These are phyloP conservation scores for Leishmania aethiopica DNA, from an alignment of 208 protist genomes.

Conservation along the genomic window DNA sequence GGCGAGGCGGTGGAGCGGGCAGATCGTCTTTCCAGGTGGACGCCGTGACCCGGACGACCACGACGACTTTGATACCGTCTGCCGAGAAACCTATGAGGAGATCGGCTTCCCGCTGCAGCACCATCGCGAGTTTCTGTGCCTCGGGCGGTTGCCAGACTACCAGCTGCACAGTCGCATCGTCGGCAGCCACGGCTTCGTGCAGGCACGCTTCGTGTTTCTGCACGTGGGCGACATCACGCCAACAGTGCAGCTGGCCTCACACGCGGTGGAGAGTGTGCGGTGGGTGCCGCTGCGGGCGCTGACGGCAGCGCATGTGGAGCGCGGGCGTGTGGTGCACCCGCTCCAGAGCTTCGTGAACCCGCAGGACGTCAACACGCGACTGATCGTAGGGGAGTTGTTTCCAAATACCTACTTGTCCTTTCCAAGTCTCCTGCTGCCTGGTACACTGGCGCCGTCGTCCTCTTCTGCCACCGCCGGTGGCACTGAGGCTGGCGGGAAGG, in stretches of 20 bases:
- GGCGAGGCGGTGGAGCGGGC: conserved; percentile 73
- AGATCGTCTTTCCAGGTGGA: conserved; percentile 82
- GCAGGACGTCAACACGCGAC: conserved; percentile 43
- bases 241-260: conserved; percentile 42
- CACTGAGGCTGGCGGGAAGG: background rate
- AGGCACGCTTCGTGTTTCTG: conserved; percentile 81
- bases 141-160: conserved; percentile 70
- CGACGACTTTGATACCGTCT: conserved; percentile 59
- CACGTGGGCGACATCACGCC: conserved; percentile 73
- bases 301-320: conserved; percentile 24
- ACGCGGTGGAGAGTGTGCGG: conserved; percentile 60
- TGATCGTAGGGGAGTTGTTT: conserved; percentile 59
- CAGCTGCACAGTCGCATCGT: conserved; percentile 36
- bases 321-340: conserved; percentile 49
- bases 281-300: conserved; percentile 67
- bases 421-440: conserved; percentile 41
- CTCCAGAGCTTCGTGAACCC: conserved; percentile 50
- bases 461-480: background rate
- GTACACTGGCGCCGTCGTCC: conserved; percentile 6
- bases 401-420: conserved; percentile 53
- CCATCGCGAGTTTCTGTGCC: conserved; percentile 46
- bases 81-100: conserved; percentile 47
- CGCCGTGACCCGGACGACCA: conserved; percentile 65
- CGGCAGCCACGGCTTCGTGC: conserved; percentile 35
- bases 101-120: conserved; percentile 63